Evolutionary conservation across 148 eudicot species (phyloP).

Genomic region (Pharnaceum exiguum): DNA sequence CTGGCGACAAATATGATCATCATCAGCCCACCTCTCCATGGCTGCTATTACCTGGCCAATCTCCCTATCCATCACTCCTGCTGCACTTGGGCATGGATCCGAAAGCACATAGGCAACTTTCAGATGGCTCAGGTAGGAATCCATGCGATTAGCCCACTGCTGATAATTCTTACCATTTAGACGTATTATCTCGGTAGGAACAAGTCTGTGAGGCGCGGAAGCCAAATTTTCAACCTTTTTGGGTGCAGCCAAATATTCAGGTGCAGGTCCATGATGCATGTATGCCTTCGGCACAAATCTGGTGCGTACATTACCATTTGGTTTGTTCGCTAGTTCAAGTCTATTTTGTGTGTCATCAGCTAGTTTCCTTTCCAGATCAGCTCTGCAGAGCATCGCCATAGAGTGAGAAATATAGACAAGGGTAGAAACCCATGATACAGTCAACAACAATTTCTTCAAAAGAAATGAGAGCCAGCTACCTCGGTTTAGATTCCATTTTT

Average conservation of each 20-base stretch:
- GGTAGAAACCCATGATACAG: neutral
- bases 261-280: conserved; percentile 1
- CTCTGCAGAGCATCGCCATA: conserved; percentile 24
- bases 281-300: conserved; percentile 1
- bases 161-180: conserved; percentile 66
- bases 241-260: conserved; percentile 9
- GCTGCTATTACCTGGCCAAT: conserved; percentile 28
- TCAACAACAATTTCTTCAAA: neutral
- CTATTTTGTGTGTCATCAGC: conserved; percentile 6
- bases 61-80: conserved; percentile 28
- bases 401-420: neutral
- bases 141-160: conserved; percentile 59
- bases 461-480: conserved; percentile 26
- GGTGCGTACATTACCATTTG: conserved; percentile 11
- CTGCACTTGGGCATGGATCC: conserved; percentile 46
- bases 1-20: conserved; percentile 60
- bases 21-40: conserved; percentile 54
- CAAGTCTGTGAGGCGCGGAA: conserved; percentile 25
- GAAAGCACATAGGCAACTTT: conserved; percentile 57
- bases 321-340: conserved; percentile 2
- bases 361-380: conserved; percentile 28
- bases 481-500: conserved; percentile 39
- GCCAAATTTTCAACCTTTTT: conserved; percentile 16
- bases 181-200: conserved; percentile 49
- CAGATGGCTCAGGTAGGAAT: conserved; percentile 44